These are phyloP conservation scores for Aspergillus floridensis DNA, from an alignment of 2,329 filamentous ascomycete genomes.

Conservation along the genomic window DNA sequence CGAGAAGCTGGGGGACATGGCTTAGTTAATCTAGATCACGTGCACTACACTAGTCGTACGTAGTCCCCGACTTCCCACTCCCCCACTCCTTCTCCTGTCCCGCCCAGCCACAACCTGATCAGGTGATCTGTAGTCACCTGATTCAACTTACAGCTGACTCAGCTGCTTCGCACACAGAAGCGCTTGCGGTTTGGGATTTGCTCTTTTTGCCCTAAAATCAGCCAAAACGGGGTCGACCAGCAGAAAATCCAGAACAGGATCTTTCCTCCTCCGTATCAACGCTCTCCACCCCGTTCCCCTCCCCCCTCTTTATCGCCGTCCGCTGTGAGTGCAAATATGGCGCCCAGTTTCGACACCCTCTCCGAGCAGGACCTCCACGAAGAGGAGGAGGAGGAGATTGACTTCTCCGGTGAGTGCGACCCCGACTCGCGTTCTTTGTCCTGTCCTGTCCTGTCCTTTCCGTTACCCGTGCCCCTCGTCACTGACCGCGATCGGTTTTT, in stretches of 20 bases:
- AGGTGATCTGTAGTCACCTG: constrained; percentile 5
- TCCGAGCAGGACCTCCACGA: constrained; percentile 89
- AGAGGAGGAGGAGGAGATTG: constrained; percentile 88
- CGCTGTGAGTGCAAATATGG: constrained; percentile 63
- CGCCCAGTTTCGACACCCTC: constrained; percentile 87
- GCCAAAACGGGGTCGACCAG: constrained; percentile 24
- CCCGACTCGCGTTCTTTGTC: constrained; percentile 8
- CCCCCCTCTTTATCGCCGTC: constrained; percentile 22
- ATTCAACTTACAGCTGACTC: constrained; percentile 26
- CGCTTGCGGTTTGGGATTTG: constrained; percentile 31
- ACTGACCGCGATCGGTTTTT: constrained; percentile 15
- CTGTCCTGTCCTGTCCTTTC: constrained; percentile 12
- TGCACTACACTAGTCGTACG: not conserved
- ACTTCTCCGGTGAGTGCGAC: constrained; percentile 65
- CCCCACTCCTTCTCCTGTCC: not conserved
- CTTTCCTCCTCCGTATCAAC: constrained; percentile 21
- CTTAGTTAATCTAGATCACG: not conserved
- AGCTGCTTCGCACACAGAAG: constrained; percentile 34
- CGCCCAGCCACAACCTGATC: not conserved
- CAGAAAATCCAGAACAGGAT: constrained; percentile 32
- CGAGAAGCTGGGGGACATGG: constrained; percentile 7
- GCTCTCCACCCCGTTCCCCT: constrained; percentile 19
- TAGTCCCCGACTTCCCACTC: not conserved
- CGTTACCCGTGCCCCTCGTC: constrained; percentile 28
- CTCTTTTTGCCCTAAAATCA: constrained; percentile 33